These are phyloP conservation scores for Stagonosporopsis chrysanthemi DNA, from an alignment of 2,329 filamentous ascomycete genomes.

Conservation along the genomic window DNA sequence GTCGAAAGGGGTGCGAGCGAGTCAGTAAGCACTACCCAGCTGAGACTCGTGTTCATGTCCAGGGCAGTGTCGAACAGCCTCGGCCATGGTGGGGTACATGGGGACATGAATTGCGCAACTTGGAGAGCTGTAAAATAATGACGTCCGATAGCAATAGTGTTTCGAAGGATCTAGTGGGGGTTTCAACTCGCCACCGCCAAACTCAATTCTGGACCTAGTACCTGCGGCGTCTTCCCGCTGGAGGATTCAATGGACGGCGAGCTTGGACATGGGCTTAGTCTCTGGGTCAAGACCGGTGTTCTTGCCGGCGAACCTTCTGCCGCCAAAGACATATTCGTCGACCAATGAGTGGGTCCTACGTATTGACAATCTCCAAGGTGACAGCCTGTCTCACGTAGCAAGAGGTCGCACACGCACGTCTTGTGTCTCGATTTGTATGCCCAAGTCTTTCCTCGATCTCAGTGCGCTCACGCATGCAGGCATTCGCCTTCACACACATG, in stretches of 20 bases:
- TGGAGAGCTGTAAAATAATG: constrained; percentile 1
- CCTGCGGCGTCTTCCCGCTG: background rate
- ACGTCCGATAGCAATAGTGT: background rate
- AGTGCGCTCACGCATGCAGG: constrained; percentile 24
- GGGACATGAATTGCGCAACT: constrained; percentile 4
- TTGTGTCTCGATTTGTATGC: constrained; percentile 8
- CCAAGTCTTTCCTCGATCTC: constrained; percentile 18
- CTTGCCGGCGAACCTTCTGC: background rate
- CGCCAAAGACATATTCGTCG: background rate
- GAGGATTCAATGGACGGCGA: constrained; percentile 5
- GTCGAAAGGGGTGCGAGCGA: constrained; percentile 9
- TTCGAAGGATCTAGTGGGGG: constrained; percentile 13
- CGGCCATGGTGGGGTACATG: constrained; percentile 7
- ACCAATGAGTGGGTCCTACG: background rate
- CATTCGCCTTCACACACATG: constrained; percentile 23
- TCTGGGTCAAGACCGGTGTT: background rate
- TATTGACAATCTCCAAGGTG: constrained; percentile 12
- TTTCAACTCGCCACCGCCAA: constrained; percentile 3
- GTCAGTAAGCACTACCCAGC: constrained; percentile 5
- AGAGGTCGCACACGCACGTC: constrained; percentile 7
- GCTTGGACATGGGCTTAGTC: background rate
- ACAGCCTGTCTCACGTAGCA: constrained; percentile 7
- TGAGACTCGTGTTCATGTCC: constrained; percentile 4
- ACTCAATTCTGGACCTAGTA: background rate
- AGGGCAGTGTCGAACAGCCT: background rate